phyloP scores from a whole-genome alignment of 192 early-diverging fungal genomes.

The Backusella mclennaniae region DNA sequence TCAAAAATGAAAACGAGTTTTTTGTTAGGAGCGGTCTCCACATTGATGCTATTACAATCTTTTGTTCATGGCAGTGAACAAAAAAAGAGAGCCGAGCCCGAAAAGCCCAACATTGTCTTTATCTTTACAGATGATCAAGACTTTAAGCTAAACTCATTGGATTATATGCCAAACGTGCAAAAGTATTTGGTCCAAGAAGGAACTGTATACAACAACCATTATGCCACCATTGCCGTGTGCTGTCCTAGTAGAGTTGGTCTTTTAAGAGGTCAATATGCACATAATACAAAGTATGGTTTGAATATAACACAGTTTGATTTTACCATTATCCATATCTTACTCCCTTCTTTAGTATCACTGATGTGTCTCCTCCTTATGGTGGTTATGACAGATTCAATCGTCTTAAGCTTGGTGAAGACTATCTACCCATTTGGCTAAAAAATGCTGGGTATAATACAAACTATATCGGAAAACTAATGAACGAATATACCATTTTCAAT shows the following conservation, averaged over 20 bases:
- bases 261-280: slow-evolving; percentile 59
- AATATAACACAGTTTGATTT: slow-evolving; percentile 6
- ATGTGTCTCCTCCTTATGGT: slow-evolving; percentile 36
- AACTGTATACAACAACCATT: slow-evolving; percentile 59
- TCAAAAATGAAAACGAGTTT: not conserved
- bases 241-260: slow-evolving; percentile 63
- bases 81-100: not conserved
- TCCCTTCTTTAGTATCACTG: slow-evolving; percentile 27
- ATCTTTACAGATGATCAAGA: slow-evolving; percentile 71
- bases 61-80: not conserved
- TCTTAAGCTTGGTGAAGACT: slow-evolving; percentile 39
- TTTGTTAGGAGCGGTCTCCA: not conserved
- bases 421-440: slow-evolving; percentile 54
- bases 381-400: slow-evolving; percentile 43
- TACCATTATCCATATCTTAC: not conserved
- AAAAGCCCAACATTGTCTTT: slow-evolving; percentile 61
- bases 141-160: slow-evolving; percentile 47
- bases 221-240: slow-evolving; percentile 60
- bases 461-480: slow-evolving; percentile 71
- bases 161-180: slow-evolving; percentile 61
- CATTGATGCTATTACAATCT: not conserved
- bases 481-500: slow-evolving; percentile 42
- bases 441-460: slow-evolving; percentile 58
- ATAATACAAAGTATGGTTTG: slow-evolving; percentile 53
- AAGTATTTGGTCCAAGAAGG: slow-evolving; percentile 59